Evolutionary conservation across 169 alveolate genomes (phyloP).

Genomic region (Cryptosporidium sp.): DNA sequence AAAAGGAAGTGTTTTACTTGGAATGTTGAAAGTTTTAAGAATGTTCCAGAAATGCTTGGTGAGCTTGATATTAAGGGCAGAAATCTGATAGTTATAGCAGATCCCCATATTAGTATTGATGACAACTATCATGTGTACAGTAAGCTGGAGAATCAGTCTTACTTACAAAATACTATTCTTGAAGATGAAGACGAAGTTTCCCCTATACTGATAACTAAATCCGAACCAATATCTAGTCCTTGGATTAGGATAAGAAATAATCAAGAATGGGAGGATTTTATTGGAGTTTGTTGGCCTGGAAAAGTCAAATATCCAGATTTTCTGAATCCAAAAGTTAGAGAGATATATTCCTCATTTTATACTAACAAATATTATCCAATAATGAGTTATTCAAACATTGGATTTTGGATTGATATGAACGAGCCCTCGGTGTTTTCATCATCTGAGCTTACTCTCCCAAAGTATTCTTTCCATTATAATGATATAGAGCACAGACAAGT

Average conservation of each 20-base stretch:
- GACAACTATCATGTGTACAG: slow-evolving; percentile 78
- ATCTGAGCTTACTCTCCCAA: slow-evolving; percentile 89
- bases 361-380: slow-evolving; percentile 44
- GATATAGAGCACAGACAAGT: slow-evolving; percentile 78
- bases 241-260: slow-evolving; percentile 38
- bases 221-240: slow-evolving; percentile 4
- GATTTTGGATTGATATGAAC: slow-evolving; percentile 93
- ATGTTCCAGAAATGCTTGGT: slow-evolving; percentile 82
- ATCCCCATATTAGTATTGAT: slow-evolving; percentile 89
- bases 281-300: slow-evolving; percentile 80
- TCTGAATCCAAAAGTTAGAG: slow-evolving; percentile 52
- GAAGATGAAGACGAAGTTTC: neutral
- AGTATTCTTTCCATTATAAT: slow-evolving; percentile 80
- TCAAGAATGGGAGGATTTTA: slow-evolving; percentile 68
- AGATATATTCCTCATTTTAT: slow-evolving; percentile 47
- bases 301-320: slow-evolving; percentile 77
- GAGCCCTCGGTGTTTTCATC: slow-evolving; percentile 92
- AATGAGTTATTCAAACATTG: slow-evolving; percentile 58
- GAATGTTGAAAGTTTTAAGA: slow-evolving; percentile 83
- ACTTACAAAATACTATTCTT: neutral
- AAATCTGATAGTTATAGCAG: slow-evolving; percentile 88
- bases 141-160: slow-evolving; percentile 17
- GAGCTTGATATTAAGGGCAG: slow-evolving; percentile 77
- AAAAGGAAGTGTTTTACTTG: slow-evolving; percentile 88
- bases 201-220: neutral